Evolutionary conservation across 129 eudicot genomes (phyloP), one percentile per base, ranked within the genome.

Genomic region (Apium graveolens): DNA sequence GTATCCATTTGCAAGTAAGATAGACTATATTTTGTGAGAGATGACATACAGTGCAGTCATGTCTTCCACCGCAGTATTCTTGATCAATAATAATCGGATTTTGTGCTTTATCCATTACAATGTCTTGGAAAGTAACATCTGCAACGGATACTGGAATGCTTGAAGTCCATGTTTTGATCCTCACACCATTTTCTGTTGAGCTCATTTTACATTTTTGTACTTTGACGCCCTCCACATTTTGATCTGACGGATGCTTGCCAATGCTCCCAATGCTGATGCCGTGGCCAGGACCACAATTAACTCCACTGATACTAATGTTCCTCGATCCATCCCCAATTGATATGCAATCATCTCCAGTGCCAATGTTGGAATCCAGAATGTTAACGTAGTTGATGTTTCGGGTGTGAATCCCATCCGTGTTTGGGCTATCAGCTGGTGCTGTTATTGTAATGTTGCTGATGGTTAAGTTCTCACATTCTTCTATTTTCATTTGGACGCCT

Each of bases 81-180:
- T 72, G 76, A 41, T 72, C 76, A 12, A 72, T 72, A 18, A 73
- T 26, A 20, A 73, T 73, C 0, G 76, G 76, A 43, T 73, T 4
- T 4, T n/a, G 4, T 16, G 57, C 55, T 1, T 73, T 13, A 13
- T 73, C 31, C 55, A 73, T 27, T 12, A 16, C 18, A 43, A 73
- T 73, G 57, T 73, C 76, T 73, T 73, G 55, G 11, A 42, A 73
- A 73, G 76, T 73, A 26, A 73, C 57, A 73, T 73, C 57, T 8
- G 76, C 29, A 26, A 73, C 39, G 26, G 13, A 41, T 11, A 27
- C 11, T n/a, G 20, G 9, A 73, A 17, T 0, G 18, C 39, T 12
- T 1, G 57, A 44, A 73, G 3, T 16, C 55, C 55, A 73, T 73
- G 76, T 73, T 73, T 73, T 73, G 57, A 73, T 73, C 20, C 76